A percentile compares a stretch with the other conserved stretches of the same genome.
Evolutionary conservation across 352 stramenopile genomes (phyloP).

Genomic region (Aphanomyces stellatus): DNA sequence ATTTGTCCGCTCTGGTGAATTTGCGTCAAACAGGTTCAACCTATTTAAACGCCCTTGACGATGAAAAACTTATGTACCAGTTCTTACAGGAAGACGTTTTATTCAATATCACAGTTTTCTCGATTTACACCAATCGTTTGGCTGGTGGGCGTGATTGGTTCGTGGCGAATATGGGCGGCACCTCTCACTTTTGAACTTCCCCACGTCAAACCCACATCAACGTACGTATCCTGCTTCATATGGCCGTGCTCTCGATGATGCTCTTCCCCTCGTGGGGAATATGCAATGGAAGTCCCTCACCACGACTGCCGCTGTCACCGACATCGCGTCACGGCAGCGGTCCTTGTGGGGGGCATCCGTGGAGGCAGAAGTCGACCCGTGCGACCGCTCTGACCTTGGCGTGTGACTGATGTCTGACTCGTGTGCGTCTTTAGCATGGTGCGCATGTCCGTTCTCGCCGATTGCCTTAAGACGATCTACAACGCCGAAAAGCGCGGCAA

Average conservation of each 20-base stretch:
- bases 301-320: background rate
- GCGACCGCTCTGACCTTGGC: slow-evolving; percentile 11
- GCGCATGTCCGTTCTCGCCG: slow-evolving; percentile 99
- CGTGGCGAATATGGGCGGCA: background rate
- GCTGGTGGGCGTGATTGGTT: background rate
- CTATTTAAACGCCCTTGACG: too few species aligned
- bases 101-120: background rate
- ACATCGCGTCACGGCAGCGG: background rate
- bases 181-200: slow-evolving; percentile 19
- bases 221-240: background rate
- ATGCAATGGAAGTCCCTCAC: slow-evolving; percentile 6
- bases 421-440: slow-evolving; percentile 86
- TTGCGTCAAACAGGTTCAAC: too few species aligned
- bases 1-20: too few species aligned
- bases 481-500: slow-evolving; percentile 99
- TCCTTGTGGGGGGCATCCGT: slow-evolving; percentile 8
- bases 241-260: background rate
- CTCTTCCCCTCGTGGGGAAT: background rate
- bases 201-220: background rate
- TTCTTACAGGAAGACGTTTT: background rate
- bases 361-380: slow-evolving; percentile 5
- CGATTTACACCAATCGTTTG: slow-evolving; percentile 10
- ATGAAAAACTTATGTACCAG: too few species aligned
- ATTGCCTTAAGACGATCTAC: slow-evolving; percentile 99
- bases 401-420: background rate